Evolutionary conservation across 495 filamentous ascomycete genomes (phyloP).

Genomic region (Podospora sp.): DNA sequence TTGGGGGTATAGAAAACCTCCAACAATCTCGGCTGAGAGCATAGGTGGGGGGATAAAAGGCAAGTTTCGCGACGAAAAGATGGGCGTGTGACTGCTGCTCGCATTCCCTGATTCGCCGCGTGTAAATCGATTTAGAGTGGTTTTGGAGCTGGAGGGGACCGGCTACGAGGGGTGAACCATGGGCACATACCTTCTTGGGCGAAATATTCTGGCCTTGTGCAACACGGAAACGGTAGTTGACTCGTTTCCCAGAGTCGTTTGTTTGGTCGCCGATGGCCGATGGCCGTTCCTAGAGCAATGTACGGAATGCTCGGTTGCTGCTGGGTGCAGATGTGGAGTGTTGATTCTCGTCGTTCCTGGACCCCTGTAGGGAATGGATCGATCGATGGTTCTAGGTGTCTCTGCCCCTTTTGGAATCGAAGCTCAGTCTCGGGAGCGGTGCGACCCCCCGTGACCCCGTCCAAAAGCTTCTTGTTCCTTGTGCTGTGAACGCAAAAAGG

Average conservation of each 20-base stretch:
- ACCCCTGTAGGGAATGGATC: background rate
- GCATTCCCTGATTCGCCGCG: conserved; percentile 35
- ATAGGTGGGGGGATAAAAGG: conserved; percentile 27
- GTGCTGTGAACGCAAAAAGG: background rate
- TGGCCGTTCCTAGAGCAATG: background rate
- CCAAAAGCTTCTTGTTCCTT: background rate
- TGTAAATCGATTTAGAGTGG: conserved; percentile 32
- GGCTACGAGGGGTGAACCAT: background rate
- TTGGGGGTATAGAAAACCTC: conserved; percentile 11
- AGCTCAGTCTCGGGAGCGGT: background rate
- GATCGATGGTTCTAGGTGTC: background rate
- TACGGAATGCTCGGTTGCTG: conserved; percentile 10
- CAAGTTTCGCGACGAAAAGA: conserved; percentile 25
- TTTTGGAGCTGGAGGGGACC: conserved; percentile 23
- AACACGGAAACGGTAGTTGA: conserved; percentile 17
- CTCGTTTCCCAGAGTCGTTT: background rate
- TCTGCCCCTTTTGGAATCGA: background rate
- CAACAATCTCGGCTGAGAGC: conserved; percentile 33
- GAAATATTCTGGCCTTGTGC: conserved; percentile 6
- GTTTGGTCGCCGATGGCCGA: background rate
- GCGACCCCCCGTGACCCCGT: conserved; percentile 4
- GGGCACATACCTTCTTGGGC: conserved; percentile 25
- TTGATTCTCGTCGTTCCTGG: conserved; percentile 13
- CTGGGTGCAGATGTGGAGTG: conserved; percentile 10
- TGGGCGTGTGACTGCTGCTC: conserved; percentile 20